Conservation (phyloP, 2,329 filamentous ascomycete genomes). For the Shiraia sp. region DNA sequence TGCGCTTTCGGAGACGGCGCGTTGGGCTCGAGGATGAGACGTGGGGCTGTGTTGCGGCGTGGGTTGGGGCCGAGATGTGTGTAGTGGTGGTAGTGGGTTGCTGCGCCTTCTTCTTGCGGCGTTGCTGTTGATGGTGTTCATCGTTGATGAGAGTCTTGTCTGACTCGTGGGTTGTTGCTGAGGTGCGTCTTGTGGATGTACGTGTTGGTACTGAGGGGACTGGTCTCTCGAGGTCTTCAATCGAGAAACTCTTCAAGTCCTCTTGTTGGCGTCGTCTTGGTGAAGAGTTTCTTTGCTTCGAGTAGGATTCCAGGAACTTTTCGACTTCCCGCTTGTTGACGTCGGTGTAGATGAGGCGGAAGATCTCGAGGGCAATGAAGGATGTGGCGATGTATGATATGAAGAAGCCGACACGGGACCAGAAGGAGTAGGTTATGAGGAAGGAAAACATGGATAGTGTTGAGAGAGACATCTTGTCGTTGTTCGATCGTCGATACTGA, state of each 20-base stretch:
- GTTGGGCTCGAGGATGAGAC: conserved; percentile 5
- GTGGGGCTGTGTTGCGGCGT: conserved; percentile 2
- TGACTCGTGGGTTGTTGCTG: conserved; percentile 5
- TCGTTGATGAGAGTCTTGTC: conserved; percentile 7
- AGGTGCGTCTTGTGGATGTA: not conserved
- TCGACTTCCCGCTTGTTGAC: conserved; percentile 28
- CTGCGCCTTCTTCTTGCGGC: not conserved
- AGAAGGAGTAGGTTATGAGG: conserved; percentile 16
- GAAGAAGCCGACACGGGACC: conserved; percentile 23
- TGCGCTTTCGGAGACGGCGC: conserved; percentile 23
- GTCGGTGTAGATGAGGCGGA: conserved; percentile 24
- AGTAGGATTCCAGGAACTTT: conserved; percentile 24
- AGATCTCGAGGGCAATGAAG: conserved; percentile 25
- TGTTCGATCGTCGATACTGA: not conserved
- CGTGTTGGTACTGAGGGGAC: not conserved
- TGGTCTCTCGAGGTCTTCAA: not conserved
- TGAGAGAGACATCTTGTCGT: conserved; percentile 1
- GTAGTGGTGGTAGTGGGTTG: not conserved
- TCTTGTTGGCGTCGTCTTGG: not conserved
- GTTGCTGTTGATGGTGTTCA: not conserved
- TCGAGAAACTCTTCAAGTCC: not conserved
- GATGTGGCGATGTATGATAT: conserved; percentile 26
- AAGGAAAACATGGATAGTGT: conserved; percentile 10
- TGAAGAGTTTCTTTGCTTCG: conserved; percentile 7
- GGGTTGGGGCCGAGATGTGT: not conserved